phyloP scores from a whole-genome alignment of 495 filamentous ascomycete species.

The Penicilliopsis zonata region DNA sequence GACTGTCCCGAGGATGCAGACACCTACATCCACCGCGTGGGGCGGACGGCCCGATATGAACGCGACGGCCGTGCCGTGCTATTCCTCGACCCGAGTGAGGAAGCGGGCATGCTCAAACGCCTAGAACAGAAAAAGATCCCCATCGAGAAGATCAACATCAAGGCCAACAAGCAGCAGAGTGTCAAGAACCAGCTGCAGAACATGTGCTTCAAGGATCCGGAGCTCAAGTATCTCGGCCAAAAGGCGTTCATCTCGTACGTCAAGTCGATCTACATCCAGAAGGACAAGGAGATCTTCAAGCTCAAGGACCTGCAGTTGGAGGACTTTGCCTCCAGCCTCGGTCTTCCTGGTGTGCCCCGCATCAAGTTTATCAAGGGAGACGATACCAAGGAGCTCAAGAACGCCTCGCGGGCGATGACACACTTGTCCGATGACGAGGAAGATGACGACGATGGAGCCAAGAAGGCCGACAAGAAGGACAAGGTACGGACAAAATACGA shows the following conservation, averaged over 20 bases:
- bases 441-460: constrained; percentile 25
- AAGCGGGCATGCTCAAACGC: constrained; percentile 68
- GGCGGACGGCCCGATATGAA: constrained; percentile 88
- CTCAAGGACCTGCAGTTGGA: constrained; percentile 71
- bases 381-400: constrained; percentile 76
- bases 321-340: constrained; percentile 71
- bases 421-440: constrained; percentile 38
- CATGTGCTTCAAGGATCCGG: constrained; percentile 89
- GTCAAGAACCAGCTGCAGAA: constrained; percentile 77
- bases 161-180: constrained; percentile 77
- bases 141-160: constrained; percentile 71
- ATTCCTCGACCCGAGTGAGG: constrained; percentile 86
- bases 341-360: constrained; percentile 78
- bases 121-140: constrained; percentile 82
- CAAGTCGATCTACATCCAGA: constrained; percentile 72
- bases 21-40: constrained; percentile 95
- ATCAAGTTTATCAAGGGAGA: constrained; percentile 88
- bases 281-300: constrained; percentile 85
- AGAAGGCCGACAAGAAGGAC: constrained; percentile 44
- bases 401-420: constrained; percentile 53
- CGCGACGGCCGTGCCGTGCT: constrained; percentile 76
- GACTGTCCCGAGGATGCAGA: constrained; percentile 95
- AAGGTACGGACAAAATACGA: constrained; percentile 87
- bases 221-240: constrained; percentile 89
- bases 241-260: constrained; percentile 90